Base-by-base conservation (phyloP, 73 alveolate species). In the Blepharisma japonicum region DNA sequence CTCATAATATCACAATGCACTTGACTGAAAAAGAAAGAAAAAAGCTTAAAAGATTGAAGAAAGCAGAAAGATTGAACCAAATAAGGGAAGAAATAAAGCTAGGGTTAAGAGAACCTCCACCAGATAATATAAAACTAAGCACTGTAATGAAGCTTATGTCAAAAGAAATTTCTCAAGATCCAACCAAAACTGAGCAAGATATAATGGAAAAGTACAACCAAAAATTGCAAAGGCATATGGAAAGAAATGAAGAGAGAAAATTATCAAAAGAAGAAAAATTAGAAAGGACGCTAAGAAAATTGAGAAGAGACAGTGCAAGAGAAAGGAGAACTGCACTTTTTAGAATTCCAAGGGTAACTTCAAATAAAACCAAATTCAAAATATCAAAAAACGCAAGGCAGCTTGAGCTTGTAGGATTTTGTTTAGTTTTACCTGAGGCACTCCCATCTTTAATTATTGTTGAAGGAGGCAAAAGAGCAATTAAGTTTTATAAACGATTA, bases 381-480 rank as follows among this genome's bases (percentile, higher is more conserved):
- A 87, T 94, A 7, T 88, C 83, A 54, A 92, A 68, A 80, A 94
- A 92, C 81, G 96, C 98, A 18, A 68, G 85, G 55, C 87, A 94
- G 83, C 79, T 81, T 39, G 84, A 81, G 49, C 72, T 94, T 51
- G 84, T 89, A 27, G 98, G 98, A 8, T 72, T 86, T 38, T 77
- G 90, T 45, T 66, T 94, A 56, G 68, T 78, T 49, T 81, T 89
- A 27, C 88, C 79, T 25, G 78, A 85, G 68, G 47, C 55, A 42
- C 79, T 87, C n/a, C 96, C 95, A 11, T 77, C 86, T 42, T 46
- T 94, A 39, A 90, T 94, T 39, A 71, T 91, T 2, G 97, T 91
- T 51, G 97, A 94, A 84, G 98, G 98, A 32, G 98, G 98, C 18
- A 90, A 90, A 18, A 78, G 90, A 66, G 98, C 97, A 6, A 90